Evolutionary conservation across 805 yeast genomes (phyloP).

Genomic region (Vanderwaltozyma verrucispora): DNA sequence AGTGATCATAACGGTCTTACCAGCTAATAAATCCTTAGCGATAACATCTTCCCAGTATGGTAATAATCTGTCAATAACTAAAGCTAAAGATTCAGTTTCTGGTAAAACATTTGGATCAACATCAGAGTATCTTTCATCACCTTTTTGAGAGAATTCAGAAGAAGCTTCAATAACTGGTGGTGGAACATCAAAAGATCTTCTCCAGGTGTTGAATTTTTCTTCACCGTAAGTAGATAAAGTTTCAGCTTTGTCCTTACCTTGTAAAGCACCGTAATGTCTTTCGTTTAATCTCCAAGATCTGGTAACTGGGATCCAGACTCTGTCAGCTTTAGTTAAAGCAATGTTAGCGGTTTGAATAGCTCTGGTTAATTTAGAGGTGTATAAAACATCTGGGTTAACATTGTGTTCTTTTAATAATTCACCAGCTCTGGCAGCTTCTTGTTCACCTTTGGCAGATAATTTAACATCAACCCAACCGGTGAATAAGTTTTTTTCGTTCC

Average conservation of each 20-base stretch:
- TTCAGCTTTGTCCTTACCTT: conserved; percentile 96
- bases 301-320: conserved; percentile 80
- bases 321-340: conserved; percentile 82
- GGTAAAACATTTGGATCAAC: conserved; percentile 84
- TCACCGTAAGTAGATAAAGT: conserved; percentile 80
- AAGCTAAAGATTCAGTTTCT: conserved; percentile 85
- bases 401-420: conserved; percentile 80
- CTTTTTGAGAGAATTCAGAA: conserved; percentile 74
- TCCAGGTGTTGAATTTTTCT: conserved; percentile 92
- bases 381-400: conserved; percentile 73
- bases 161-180: conserved; percentile 79
- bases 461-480: conserved; percentile 98
- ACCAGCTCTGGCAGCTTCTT: conserved; percentile 93
- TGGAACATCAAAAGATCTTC: conserved; percentile 95
- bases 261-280: conserved; percentile 98
- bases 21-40: conserved; percentile 70
- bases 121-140: conserved; percentile 76
- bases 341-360: conserved; percentile 97
- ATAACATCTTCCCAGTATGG: conserved; percentile 96
- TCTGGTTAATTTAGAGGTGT: conserved; percentile 86
- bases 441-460: conserved; percentile 71
- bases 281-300: conserved; percentile 98
- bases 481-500: conserved; percentile 97
- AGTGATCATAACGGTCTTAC: conserved; percentile 85
- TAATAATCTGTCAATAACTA: conserved; percentile 90